Base-by-base conservation (phyloP, 2,329 filamentous ascomycete genomes). In the Alternaria panax region DNA sequence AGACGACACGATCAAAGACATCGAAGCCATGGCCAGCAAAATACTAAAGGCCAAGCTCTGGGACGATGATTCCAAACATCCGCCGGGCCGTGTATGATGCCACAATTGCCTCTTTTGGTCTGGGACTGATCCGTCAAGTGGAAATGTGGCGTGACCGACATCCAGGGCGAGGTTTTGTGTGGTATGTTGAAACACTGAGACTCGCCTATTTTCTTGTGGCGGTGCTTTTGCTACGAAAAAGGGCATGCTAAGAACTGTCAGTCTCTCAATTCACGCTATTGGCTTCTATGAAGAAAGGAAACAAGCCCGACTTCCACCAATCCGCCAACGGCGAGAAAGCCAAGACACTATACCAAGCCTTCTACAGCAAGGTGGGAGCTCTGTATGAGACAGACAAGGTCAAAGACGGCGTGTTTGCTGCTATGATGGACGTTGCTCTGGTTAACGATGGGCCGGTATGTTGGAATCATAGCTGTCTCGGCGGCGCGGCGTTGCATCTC, bases 211-310 rank as follows among this genome's bases (percentile, higher is more conserved):
- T 28, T 18, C 32, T 27, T 11, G 22, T 27, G n/a, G 22, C 14
- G 30, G 36, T 27, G 48, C 25, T 28, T 27, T 43, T 57, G 50
- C 50, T 30, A 34, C 14, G 22, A 7, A 36, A 38, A 50, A 50
- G 11, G 41, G 25, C 36, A 57, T 30, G 56, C 64, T 76, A 16
- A 73, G 27, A 1, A 9, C n/a, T 7, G 9, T 16, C 74, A 96
- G 94, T 99, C 45, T 98, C 95, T 14, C 95, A 99, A 80, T 99
- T 99, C 75, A 99, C 95, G 2, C 86, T 99, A 9, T 85, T 96
- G 50, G 96, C 93, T 46, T 91, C 90, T 45, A 93, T 93, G n/a
- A 96, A 93, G 75, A 98, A 98, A 79, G 94, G 94, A 63, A 93
- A 88, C 75, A 98, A 96, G 78, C 96, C 95, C 32, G 91, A 96